Percentiles rank a stretch among this genome's conserved stretches.
Evolutionary conservation across 495 filamentous ascomycete species (phyloP).

Genomic region (Aspergillus baeticus): DNA sequence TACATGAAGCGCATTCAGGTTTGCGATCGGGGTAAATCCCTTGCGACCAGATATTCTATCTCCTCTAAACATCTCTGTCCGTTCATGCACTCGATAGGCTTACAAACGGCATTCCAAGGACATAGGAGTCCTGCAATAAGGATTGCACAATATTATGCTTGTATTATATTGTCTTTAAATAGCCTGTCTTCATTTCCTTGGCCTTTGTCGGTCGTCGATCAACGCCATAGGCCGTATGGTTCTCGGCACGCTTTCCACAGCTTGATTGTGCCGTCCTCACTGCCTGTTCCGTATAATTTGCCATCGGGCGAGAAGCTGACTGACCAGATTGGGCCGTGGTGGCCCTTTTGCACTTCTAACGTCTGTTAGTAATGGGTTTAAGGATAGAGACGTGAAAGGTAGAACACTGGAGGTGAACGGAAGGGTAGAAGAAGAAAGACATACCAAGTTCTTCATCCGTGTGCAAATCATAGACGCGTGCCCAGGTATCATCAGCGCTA

Average conservation of each 20-base stretch:
- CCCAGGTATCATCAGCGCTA: conserved; percentile 86
- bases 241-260: conserved; percentile 75
- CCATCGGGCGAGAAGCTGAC: conserved; percentile 91
- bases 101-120: too few relatives aligned
- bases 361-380: conserved; percentile 25
- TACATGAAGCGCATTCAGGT: too few relatives aligned
- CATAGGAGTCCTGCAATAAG: too few relatives aligned
- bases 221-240: conserved; percentile 68
- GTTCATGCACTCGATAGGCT: too few relatives aligned
- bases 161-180: conserved; percentile 1
- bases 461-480: conserved; percentile 85
- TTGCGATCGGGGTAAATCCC: too few relatives aligned
- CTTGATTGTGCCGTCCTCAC: conserved; percentile 97
- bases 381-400: background rate
- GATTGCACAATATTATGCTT: background rate
- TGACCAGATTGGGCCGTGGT: conserved; percentile 97
- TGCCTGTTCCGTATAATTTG: conserved; percentile 92
- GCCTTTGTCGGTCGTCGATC: background rate
- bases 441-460: conserved; percentile 71
- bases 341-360: conserved; percentile 87
- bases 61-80: too few relatives aligned
- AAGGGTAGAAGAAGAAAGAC: too few relatives aligned
- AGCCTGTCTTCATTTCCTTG: background rate
- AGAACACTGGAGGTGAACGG: too few relatives aligned
- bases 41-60: too few relatives aligned